Evolutionary conservation across 441 rosid genomes (phyloP).

Genomic region (Arabidopsis lyrata): DNA sequence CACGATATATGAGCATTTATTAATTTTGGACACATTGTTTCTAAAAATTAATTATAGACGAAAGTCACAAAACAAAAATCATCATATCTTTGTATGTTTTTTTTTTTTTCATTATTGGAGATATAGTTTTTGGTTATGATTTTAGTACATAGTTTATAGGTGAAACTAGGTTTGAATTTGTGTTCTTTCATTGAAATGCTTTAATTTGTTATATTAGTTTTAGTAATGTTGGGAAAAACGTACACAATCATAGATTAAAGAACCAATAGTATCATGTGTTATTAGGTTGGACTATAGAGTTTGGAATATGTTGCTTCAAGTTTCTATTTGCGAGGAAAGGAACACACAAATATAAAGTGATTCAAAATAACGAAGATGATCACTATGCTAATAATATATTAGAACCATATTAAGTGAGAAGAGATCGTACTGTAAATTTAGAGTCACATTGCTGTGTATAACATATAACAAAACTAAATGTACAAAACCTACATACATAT

Average conservation of each 20-base stretch:
- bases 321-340: neutral
- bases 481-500: slow-evolving; percentile 31
- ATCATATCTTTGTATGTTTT: neutral
- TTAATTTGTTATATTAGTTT: neutral
- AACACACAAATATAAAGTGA: neutral
- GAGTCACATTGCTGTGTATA: slow-evolving; percentile 21
- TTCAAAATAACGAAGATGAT: neutral
- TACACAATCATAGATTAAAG: neutral
- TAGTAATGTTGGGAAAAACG: neutral
- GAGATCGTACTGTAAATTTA: slow-evolving; percentile 1
- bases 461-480: slow-evolving; percentile 33
- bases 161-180: slow-evolving; percentile 26
- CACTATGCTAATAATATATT: neutral
- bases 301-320: neutral
- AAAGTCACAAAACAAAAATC: neutral
- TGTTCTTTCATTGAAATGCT: slow-evolving; percentile 1
- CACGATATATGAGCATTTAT: neutral
- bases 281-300: neutral
- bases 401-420: slow-evolving; percentile 4
- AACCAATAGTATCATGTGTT: neutral
- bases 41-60: neutral
- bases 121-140: slow-evolving; percentile 20
- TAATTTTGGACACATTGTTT: neutral
- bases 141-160: slow-evolving; percentile 1
- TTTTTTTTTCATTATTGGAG: slow-evolving; percentile 10